Evolutionary conservation across 1,284 basidiomycete genomes (phyloP).

Genomic region (Moniliophthora roreri): DNA sequence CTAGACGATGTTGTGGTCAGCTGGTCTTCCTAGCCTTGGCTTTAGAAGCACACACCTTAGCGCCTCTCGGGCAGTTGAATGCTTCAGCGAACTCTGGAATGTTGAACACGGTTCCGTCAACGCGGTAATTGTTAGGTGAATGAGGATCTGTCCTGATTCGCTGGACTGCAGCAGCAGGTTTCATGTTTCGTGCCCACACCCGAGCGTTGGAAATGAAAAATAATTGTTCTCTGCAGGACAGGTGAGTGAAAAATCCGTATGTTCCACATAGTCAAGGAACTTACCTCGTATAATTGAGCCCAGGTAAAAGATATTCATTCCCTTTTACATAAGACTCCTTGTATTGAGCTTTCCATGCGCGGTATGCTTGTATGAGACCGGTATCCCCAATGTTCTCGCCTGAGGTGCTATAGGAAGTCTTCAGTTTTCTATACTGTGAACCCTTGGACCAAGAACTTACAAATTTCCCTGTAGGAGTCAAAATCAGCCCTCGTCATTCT

Average conservation of each 20-base stretch:
- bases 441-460: conserved; percentile 38
- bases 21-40: not conserved
- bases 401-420: conserved; percentile 55
- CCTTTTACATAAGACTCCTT: conserved; percentile 52
- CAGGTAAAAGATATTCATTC: conserved; percentile 75
- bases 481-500: conserved; percentile 5
- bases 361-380: conserved; percentile 81
- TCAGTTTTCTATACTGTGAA: conserved; percentile 12
- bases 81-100: conserved; percentile 79
- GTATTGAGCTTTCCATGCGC: conserved; percentile 83
- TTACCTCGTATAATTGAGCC: conserved; percentile 76
- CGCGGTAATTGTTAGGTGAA: conserved; percentile 77
- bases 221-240: conserved; percentile 69
- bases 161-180: conserved; percentile 74
- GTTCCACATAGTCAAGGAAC: conserved; percentile 10
- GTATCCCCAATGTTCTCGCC: conserved; percentile 91
- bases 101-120: conserved; percentile 80
- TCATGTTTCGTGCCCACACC: conserved; percentile 75
- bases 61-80: conserved; percentile 69
- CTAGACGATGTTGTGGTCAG: conserved; percentile 28
- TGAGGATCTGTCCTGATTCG: conserved; percentile 88
- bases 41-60: conserved; percentile 52
- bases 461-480: conserved; percentile 58
- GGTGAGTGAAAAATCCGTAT: not conserved
- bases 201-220: conserved; percentile 88